A percentile compares a stretch with the other conserved stretches of the same genome.
Conservation (phyloP, 2,329 filamentous ascomycete species). For the Diaporthe sp. region DNA sequence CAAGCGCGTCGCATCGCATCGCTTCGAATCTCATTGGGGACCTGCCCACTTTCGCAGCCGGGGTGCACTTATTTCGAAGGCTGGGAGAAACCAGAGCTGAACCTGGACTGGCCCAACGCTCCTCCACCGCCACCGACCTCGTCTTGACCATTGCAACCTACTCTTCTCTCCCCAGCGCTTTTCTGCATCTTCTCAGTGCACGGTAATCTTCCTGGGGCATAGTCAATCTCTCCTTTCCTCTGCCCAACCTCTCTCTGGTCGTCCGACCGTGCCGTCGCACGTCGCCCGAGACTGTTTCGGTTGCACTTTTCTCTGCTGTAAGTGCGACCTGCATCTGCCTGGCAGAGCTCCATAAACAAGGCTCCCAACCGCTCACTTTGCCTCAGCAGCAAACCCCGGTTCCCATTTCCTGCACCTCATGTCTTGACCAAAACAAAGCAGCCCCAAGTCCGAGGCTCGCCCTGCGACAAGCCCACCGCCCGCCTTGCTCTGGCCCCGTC, state of each 20-base stretch:
- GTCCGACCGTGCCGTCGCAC: slow-evolving; percentile 28
- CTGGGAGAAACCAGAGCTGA: slow-evolving; percentile 39
- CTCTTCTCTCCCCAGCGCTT: slow-evolving; percentile 17
- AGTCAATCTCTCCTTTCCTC: slow-evolving; percentile 6
- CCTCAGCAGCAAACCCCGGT: slow-evolving; percentile 28
- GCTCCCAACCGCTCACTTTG: slow-evolving; percentile 36
- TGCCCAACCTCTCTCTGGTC: slow-evolving; percentile 2
- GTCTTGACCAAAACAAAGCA: slow-evolving; percentile 42
- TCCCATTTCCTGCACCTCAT: slow-evolving; percentile 40
- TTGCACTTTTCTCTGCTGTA: slow-evolving; percentile 34
- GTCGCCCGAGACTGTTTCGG: slow-evolving; percentile 30
- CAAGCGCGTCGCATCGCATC: slow-evolving; percentile 31
- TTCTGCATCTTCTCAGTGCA: slow-evolving; percentile 3
- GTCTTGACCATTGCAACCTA: slow-evolving; percentile 21
- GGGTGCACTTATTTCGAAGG: slow-evolving; percentile 39
- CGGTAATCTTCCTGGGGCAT: slow-evolving; percentile 8
- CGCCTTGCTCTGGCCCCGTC: slow-evolving; percentile 25
- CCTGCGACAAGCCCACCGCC: slow-evolving; percentile 36
- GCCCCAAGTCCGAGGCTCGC: slow-evolving; percentile 37
- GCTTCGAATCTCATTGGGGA: slow-evolving; percentile 27
- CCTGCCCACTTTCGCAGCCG: slow-evolving; percentile 35
- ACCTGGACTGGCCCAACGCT: slow-evolving; percentile 33
- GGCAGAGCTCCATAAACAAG: slow-evolving; percentile 34
- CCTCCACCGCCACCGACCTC: slow-evolving; percentile 36
- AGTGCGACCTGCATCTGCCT: slow-evolving; percentile 36